Evolutionary conservation across 1,139 yeast genomes (phyloP), one percentile per base, ranked within the genome.

Genomic region (Magnusiomyces magnusii): DNA sequence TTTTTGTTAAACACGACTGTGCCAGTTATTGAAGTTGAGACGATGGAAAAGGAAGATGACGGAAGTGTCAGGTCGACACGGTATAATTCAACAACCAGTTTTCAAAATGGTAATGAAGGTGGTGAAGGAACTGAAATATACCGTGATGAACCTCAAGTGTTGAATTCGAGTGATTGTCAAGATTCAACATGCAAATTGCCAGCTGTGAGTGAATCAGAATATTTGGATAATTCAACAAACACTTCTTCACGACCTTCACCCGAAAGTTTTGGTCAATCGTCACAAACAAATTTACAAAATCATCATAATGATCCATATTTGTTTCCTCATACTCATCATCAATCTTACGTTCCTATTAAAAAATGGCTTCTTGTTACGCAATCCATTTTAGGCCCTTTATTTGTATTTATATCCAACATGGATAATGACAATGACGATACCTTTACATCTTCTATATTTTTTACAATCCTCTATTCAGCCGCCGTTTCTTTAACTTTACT

Each of bases 1-100:
- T 61, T 80, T 0, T 52, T 80, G 2, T 70, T 83, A 21, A 73
- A 81, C 24, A 49, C 80, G 2, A 76, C 85, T 0, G 74, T 78
- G 0, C 87, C 87, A 0, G 84, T 81, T 1, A 68, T 75, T 52
- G 72, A 70, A 36, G 66, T 66, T 17, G 66, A 65, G n/a, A 62
- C 64, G 7, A 57, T 59, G 9, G 63, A 62, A 17, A 59, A 62
- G n/a, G 64, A 61, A 23, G 61, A 57, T 7, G 27, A 3, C 21
- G 13, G 31, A 47, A 23, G 50, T 21, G 13, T 10, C 15, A n/a
- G 27, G 3, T 19, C 27, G 3, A 47, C 50, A 5, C 25, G 50
- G 27, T 21, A 3, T 10, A 39, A 39, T 39, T 39, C 44, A 39
- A n/a, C 19, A 15, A 19, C 19, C 10, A 27, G 21, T 21, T 7